Evolutionary conservation across 2,329 filamentous ascomycete species (phyloP).

Genomic region (Colletotrichum echinochloae): DNA sequence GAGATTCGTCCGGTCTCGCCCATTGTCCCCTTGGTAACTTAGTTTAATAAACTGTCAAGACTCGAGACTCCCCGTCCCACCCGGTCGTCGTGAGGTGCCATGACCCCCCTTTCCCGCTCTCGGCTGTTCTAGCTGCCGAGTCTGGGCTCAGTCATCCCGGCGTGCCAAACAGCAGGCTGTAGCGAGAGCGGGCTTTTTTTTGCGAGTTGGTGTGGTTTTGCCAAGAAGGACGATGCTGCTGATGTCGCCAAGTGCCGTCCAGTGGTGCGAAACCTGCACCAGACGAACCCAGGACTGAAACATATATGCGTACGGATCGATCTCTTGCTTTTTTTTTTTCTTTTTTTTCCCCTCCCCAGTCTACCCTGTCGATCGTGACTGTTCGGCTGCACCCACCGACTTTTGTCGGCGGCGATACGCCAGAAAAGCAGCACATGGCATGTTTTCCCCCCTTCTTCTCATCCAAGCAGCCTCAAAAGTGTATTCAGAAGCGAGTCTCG

Average conservation of each 20-base stretch:
- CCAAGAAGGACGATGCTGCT: conserved; percentile 23
- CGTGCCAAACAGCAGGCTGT: not conserved
- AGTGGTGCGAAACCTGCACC: conserved; percentile 30
- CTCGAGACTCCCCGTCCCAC: too few species aligned
- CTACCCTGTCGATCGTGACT: not conserved
- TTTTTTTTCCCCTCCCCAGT: not conserved
- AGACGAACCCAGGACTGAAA: conserved; percentile 39
- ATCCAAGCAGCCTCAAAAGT: not conserved
- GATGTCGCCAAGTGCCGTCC: conserved; percentile 28
- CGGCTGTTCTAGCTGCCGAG: conserved; percentile 31
- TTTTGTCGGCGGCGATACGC: too few species aligned
- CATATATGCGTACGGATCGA: not conserved
- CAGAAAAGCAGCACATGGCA: not conserved
- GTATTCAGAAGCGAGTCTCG: conserved; percentile 8
- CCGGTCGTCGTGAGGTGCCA: not conserved
- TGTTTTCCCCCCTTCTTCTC: not conserved
- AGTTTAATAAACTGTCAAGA: conserved; percentile 7
- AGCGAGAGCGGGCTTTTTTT: not conserved
- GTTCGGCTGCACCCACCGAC: not conserved
- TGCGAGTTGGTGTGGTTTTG: not conserved
- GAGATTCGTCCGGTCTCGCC: conserved; percentile 6
- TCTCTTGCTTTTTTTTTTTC: not conserved
- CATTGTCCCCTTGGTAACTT: too few species aligned
- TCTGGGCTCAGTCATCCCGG: not conserved
- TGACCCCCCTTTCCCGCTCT: not conserved